phyloP scores from a whole-genome alignment of 805 yeast genomes.

The Priceomyces haplophilus region DNA sequence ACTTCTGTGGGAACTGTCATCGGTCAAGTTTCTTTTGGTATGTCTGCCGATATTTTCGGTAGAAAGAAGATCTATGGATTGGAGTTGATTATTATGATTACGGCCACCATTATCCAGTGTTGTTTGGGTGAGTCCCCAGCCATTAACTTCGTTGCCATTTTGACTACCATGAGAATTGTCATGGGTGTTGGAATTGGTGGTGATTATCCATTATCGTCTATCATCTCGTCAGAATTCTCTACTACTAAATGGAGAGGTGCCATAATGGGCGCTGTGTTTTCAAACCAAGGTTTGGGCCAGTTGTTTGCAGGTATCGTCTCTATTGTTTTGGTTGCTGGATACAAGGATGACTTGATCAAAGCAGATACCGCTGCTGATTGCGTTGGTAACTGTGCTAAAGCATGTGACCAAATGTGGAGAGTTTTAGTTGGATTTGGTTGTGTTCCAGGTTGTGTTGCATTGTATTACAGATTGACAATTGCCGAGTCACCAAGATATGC shows the following conservation, averaged over 20 bases:
- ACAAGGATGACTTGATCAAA: slow-evolving; percentile 55
- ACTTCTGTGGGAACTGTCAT: slow-evolving; percentile 93
- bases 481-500: slow-evolving; percentile 94
- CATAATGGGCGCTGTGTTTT: slow-evolving; percentile 92
- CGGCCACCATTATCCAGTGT: slow-evolving; percentile 77
- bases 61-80: slow-evolving; percentile 85
- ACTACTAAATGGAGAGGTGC: slow-evolving; percentile 98
- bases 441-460: slow-evolving; percentile 81
- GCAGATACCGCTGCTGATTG: slow-evolving; percentile 61
- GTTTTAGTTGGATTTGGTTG: slow-evolving; percentile 83
- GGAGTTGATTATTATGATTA: slow-evolving; percentile 81
- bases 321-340: slow-evolving; percentile 70
- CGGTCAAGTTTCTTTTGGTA: slow-evolving; percentile 86
- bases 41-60: slow-evolving; percentile 76
- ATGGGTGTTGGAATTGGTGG: slow-evolving; percentile 98
- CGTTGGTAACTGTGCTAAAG: slow-evolving; percentile 63
- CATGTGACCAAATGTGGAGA: slow-evolving; percentile 95
- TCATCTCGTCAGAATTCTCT: slow-evolving; percentile 87
- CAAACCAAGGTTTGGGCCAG: slow-evolving; percentile 98
- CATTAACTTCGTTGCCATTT: slow-evolving; percentile 67
- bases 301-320: slow-evolving; percentile 83
- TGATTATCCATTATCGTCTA: slow-evolving; percentile 92
- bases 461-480: slow-evolving; percentile 88
- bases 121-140: slow-evolving; percentile 68
- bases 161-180: slow-evolving; percentile 74